Evolutionary conservation across 805 yeast species (phyloP).

Genomic region (Cyberlindnera japonica): DNA sequence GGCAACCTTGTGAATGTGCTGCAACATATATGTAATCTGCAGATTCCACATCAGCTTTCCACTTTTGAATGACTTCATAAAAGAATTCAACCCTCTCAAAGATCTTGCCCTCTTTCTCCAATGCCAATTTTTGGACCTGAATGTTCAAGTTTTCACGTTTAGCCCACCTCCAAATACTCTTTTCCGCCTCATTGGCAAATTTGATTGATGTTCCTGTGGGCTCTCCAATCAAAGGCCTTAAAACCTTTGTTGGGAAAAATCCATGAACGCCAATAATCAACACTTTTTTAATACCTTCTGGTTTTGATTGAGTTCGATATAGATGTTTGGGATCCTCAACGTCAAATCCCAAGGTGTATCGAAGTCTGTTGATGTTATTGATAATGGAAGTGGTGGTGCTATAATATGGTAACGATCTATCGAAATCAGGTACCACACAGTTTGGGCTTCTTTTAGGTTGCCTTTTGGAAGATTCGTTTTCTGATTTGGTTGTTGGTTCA

Average conservation of each 20-base stretch:
- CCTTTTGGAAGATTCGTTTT: constrained; percentile 1
- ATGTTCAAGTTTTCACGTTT: constrained; percentile 33
- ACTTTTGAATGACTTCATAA: constrained; percentile 63
- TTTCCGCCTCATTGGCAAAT: constrained; percentile 88
- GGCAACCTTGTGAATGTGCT: constrained; percentile 94
- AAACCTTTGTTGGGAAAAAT: constrained; percentile 83
- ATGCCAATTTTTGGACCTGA: constrained; percentile 79
- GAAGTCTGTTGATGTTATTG: constrained; percentile 23
- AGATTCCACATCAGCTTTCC: constrained; percentile 46
- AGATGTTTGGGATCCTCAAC: constrained; percentile 27
- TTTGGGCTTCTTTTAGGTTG: constrained; percentile 14
- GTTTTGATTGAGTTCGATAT: constrained; percentile 18
- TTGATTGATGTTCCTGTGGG: constrained; percentile 95
- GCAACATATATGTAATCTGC: constrained; percentile 92
- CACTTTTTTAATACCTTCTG: constrained; percentile 46
- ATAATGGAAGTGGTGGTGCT: constrained; percentile 17
- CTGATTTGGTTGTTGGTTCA: constrained; percentile 16
- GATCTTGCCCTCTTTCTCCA: constrained; percentile 91
- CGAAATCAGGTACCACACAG: constrained; percentile 27
- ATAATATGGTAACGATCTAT: constrained; percentile 23
- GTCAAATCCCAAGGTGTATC: constrained; percentile 25
- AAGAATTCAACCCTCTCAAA: constrained; percentile 82
- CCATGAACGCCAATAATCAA: constrained; percentile 94
- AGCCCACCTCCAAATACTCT: constrained; percentile 64
- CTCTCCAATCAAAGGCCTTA: constrained; percentile 85